Evolutionary conservation across 2,329 filamentous ascomycete genomes (phyloP), one percentile per base, ranked within the genome.

Genomic region (Aspergillus sclerotialis): DNA sequence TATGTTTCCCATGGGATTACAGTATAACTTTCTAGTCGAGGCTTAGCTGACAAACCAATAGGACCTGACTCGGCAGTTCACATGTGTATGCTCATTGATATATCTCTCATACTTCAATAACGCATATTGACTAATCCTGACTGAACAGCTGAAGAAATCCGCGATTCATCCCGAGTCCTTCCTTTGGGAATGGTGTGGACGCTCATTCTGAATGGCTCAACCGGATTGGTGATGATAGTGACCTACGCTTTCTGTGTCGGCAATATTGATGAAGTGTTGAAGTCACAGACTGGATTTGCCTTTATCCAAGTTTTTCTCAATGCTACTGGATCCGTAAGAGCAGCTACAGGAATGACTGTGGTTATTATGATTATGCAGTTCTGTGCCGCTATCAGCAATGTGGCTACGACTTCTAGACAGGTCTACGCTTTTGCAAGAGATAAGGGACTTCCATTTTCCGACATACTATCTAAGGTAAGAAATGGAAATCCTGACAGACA

Each of bases 351-450:
- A 11, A 30, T 30, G 28, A 30, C 28, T 4, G 15, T 30, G 12
- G 12, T 30, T 7, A 30, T 30, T 18, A 30, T 30, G 28, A 11
- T n/a, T 11, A 30, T 30, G 28, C 28, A 30, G 15, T 30, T 30
- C 28, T 30, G 28, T 6, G 28, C 28, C 12, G 28, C 28, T 11
- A 50, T 64, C 29, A 53, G 48, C 17, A 49, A 53, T 30, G 48
- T 63, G 2, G 62, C 63, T 2, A 61, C 63, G 1, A 53, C 61
- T 5, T 60, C 56, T 13, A 39, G 42, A 8, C 42, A 42, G 51
- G 58, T 29, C 57, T 65, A 43, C 42, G 63, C n/a, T 58, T 67
- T 67, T 35, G 63, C 65, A 3, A 55, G 64, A 27, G 65, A 68
- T 39, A 49, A 55, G 16, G 64, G 62, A 2, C 37, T 63, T 14